Conservation (phyloP, 257 asterid species). For the Solanum appendiculatum region DNA sequence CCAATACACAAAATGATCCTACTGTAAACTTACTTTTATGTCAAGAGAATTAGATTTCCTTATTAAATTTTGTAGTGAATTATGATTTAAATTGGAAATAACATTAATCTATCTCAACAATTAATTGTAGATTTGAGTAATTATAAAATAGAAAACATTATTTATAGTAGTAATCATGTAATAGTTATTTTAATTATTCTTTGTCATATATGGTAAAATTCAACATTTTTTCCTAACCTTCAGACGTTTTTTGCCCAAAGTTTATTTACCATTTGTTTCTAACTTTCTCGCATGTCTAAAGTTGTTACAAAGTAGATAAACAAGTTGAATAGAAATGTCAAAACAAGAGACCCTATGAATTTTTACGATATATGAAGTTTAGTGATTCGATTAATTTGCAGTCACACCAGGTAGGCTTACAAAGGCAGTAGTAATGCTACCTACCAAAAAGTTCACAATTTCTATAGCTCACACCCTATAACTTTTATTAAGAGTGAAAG, state of each 20-base stretch:
- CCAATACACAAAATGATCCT: background rate
- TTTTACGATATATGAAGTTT: no score
- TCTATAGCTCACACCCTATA: background rate
- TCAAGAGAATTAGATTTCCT: background rate
- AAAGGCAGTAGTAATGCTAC: background rate
- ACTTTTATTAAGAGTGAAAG: background rate
- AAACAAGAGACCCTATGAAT: no score
- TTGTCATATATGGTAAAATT: background rate
- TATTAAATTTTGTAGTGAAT: background rate
- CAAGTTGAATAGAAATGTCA: no score
- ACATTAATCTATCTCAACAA: background rate
- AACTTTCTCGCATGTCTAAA: background rate
- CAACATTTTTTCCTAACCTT: background rate
- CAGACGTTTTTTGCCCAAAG: no score
- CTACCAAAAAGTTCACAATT: background rate
- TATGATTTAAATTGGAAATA: no score
- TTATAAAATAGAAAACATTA: no score
- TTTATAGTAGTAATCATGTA: no score
- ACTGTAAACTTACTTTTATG: background rate
- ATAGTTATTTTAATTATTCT: no score
- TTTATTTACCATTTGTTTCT: no score
- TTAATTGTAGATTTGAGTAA: no score
- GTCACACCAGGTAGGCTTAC: background rate
- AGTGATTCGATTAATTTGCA: background rate
- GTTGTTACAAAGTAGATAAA: background rate